These are phyloP conservation scores for Fusarium keratoplasticum DNA, from an alignment of 2,329 filamentous ascomycete genomes.

Conservation along the genomic window DNA sequence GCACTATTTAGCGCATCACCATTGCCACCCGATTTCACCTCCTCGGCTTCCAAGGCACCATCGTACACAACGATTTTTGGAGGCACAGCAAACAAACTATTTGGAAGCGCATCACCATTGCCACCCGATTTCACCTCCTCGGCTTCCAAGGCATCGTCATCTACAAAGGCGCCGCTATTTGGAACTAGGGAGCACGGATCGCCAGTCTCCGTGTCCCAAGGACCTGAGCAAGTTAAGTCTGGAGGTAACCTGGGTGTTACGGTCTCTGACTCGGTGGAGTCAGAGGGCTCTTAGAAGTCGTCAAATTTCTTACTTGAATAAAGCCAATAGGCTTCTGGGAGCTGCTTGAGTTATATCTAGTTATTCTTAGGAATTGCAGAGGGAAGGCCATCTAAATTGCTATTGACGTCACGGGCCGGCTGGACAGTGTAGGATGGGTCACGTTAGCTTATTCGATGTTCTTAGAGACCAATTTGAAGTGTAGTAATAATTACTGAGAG, in stretches of 20 bases:
- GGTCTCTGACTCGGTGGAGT: no score
- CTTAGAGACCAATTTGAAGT: background rate
- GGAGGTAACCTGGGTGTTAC: no score
- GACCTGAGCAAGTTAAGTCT: no score
- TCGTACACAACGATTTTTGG: no score
- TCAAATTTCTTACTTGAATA: background rate
- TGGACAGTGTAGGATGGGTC: background rate
- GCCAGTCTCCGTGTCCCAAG: no score
- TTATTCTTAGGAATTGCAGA: background rate
- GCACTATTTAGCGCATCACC: no score
- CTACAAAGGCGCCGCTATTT: no score
- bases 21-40: background rate
- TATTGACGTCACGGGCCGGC: background rate
- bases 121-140: background rate
- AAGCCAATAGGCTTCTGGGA: background rate
- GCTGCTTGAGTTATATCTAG: background rate
- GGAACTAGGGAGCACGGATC: no score
- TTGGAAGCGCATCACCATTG: background rate
- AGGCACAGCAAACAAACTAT: no score
- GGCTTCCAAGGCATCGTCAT: background rate
- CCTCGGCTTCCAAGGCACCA: background rate
- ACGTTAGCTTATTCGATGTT: background rate
- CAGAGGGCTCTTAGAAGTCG: no score
- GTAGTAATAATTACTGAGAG: background rate
- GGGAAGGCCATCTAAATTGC: background rate